These are phyloP conservation scores for Eudorina sp. DNA, from an alignment of 139 green algal genomes.

Conservation along the genomic window DNA sequence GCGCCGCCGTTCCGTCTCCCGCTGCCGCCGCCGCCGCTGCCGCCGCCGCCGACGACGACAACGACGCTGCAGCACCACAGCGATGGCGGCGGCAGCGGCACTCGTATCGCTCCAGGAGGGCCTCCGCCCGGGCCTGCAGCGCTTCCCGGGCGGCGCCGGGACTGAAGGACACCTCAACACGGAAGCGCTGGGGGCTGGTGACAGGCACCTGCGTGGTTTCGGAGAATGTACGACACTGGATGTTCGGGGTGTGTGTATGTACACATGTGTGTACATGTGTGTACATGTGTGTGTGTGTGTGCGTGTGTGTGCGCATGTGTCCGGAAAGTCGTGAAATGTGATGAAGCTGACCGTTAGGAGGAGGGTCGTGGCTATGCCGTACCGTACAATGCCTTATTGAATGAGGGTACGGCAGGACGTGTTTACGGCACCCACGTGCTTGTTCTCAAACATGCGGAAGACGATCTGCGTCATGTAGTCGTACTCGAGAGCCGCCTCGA, in stretches of 20 bases:
- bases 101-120: not conserved
- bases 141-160: constrained; percentile 67
- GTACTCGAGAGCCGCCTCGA: constrained; percentile 81
- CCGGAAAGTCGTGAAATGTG: no score
- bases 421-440: constrained; percentile 69
- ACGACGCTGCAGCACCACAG: not conserved
- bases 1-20: not conserved
- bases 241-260: no score
- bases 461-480: constrained; percentile 99
- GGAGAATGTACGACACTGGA: no score
- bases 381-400: no score
- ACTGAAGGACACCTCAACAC: constrained; percentile 87
- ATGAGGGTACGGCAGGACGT: no score
- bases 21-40: not conserved
- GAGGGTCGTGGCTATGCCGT: no score
- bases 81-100: not conserved
- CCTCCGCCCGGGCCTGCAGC: constrained; percentile 9
- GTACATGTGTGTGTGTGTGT: no score
- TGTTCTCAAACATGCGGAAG: constrained; percentile 97
- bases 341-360: no score
- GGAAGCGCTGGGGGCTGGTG: constrained; percentile 77
- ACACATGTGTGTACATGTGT: no score
- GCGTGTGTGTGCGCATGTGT: no score
- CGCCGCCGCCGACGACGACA: not conserved
- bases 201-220: constrained; percentile 38